Percentiles rank a stretch among this genome's conserved stretches.
Evolutionary conservation across 2,329 filamentous ascomycete genomes (phyloP).

Genomic region (Colletotrichum endophyticum): DNA sequence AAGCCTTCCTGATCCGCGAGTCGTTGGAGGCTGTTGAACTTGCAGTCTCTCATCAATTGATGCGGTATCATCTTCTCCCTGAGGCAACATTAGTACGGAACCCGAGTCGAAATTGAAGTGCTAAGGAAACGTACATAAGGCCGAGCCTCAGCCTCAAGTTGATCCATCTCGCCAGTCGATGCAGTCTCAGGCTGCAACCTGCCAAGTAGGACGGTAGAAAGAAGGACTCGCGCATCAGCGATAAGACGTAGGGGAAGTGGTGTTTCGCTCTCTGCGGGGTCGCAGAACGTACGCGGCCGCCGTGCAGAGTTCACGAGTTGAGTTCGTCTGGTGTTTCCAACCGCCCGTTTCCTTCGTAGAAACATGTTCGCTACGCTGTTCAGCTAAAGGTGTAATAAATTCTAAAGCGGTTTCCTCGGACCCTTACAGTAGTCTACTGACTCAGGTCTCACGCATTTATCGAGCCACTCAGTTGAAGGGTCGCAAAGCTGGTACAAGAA

Average conservation of each 20-base stretch:
- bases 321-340: not conserved
- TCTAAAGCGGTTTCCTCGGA: no score
- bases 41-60: not conserved
- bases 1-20: not conserved
- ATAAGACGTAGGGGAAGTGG: not conserved
- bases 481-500: not conserved
- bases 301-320: not conserved
- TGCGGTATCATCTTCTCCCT: not conserved
- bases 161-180: not conserved
- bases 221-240: not conserved
- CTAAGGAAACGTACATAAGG: rapidly evolving
- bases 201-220: not conserved
- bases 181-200: not conserved
- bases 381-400: no score
- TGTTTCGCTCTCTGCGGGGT: not conserved
- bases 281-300: not conserved
- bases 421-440: not conserved
- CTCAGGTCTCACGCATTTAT: rapidly evolving
- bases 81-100: rapidly evolving
- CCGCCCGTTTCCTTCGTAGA: not conserved
- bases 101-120: rapidly evolving
- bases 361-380: rapidly evolving
- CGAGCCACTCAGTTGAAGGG: not conserved
- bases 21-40: not conserved
- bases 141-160: not conserved